Evolutionary conservation across 2,329 filamentous ascomycete species (phyloP), one percentile per base, ranked within the genome.

Genomic region (Curvularia spicifera): DNA sequence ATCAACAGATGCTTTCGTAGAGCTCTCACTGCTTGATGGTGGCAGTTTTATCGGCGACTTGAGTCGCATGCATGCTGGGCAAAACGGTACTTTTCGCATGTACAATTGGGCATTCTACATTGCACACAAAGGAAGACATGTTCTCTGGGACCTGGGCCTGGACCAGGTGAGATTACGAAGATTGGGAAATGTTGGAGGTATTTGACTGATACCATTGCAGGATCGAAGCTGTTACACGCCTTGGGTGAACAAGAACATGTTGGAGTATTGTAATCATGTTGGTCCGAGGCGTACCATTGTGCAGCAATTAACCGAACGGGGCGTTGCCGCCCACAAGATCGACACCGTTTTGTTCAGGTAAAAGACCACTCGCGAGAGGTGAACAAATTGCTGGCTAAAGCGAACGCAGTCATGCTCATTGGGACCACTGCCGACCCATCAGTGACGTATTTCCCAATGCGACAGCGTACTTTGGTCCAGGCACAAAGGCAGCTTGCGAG

Each of bases 41-140:
- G 72, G 72, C 6, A 75, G 72, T 39, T 74, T 75, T 46, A 60
- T 73, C 5, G 72, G 61, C 4, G 70, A 74, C 20, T 26, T 67
- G 18, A 57, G 59, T 37, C 69, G 65, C 37, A 51, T 75, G 45
- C 72, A 75, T 64, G 67, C 68, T n/a, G 69, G 67, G 9, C 52
- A 43, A 29, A 68, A 60, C 35, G 67, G 63, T 20, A 70, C 60
- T 15, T 74, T 71, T 61, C 69, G 72, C 31, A 74, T 74, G 72
- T 75, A 75, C 52, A 71, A 75, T 47, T 75, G 72, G 72, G 71
- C 72, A 1, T 75, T 75, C 40, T 66, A 71, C 53, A 66, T 75
- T 20, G 57, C 56, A 8, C 68, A 74, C 53, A 45, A 56, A 2
- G 66, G 63, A 24, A 62, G 65, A 42, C 69, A 72, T 35, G 48